These are phyloP conservation scores for Saccharomycopsis sp. DNA, from an alignment of 805 yeast species.

Conservation along the genomic window DNA sequence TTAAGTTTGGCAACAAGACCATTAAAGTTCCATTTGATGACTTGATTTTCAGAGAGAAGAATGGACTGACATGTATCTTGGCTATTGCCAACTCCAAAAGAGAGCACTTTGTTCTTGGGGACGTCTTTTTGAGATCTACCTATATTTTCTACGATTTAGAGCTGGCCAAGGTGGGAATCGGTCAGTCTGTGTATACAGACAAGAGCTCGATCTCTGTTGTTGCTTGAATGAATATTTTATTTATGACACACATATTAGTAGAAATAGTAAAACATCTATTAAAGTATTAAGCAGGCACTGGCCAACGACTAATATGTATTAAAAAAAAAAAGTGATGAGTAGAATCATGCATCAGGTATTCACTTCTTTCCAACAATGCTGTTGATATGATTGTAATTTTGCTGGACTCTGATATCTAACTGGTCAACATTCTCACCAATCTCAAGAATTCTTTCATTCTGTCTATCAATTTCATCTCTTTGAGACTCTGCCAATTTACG, in stretches of 20 bases:
- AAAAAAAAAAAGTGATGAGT: no score
- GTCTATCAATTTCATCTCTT: constrained; percentile 72
- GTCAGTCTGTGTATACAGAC: constrained; percentile 26
- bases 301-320: no score
- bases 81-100: background rate
- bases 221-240: background rate
- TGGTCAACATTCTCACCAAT: constrained; percentile 82
- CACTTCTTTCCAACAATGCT: background rate
- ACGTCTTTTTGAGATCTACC: constrained; percentile 33
- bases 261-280: no score
- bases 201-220: background rate
- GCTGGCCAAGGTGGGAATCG: constrained; percentile 28
- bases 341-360: no score
- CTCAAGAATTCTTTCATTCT: constrained; percentile 63
- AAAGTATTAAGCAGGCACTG: no score
- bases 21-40: constrained; percentile 7
- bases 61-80: background rate
- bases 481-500: constrained; percentile 66
- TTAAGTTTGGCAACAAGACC: background rate
- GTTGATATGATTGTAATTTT: constrained; percentile 34
- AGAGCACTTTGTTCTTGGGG: constrained; percentile 31
- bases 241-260: no score
- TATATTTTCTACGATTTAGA: constrained; percentile 37
- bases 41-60: constrained; percentile 23
- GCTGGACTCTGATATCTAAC: constrained; percentile 75